phyloP scores from a whole-genome alignment of 805 yeast species.

The Wickerhamiella parazyma region DNA sequence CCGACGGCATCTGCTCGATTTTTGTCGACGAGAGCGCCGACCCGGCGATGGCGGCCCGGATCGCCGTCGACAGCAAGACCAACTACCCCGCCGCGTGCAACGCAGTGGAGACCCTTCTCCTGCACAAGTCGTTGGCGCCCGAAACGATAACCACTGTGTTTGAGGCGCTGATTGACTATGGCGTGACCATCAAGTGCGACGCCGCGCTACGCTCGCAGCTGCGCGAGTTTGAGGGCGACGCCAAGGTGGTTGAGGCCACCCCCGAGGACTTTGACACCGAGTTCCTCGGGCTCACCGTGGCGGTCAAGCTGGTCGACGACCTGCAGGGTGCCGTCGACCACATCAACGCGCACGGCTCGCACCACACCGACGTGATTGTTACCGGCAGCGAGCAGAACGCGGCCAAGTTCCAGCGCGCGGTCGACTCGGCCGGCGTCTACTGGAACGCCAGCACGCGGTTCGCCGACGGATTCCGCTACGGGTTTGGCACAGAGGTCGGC shows the following conservation, averaged over 20 bases:
- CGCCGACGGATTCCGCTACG: constrained; percentile 97
- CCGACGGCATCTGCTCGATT: constrained; percentile 92
- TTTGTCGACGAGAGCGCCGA: constrained; percentile 72
- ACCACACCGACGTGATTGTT: constrained; percentile 87
- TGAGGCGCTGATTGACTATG: constrained; percentile 38
- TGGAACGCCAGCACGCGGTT: constrained; percentile 97
- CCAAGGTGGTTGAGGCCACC: constrained; percentile 29
- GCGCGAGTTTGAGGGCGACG: constrained; percentile 20
- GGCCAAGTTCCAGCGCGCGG: constrained; percentile 61
- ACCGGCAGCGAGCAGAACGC: constrained; percentile 65
- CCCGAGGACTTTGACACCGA: constrained; percentile 67
- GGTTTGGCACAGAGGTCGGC: constrained; percentile 98
- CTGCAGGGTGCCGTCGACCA: constrained; percentile 68
- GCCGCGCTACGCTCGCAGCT: constrained; percentile 33
- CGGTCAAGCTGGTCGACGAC: constrained; percentile 48
- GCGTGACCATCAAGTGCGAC: constrained; percentile 57
- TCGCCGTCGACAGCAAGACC: constrained; percentile 78
- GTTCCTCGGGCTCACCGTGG: constrained; percentile 69
- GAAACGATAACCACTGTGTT: constrained; percentile 21
- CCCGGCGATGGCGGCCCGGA: constrained; percentile 56
- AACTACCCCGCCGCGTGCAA: constrained; percentile 99
- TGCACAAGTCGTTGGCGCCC: constrained; percentile 35
- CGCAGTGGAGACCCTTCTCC: constrained; percentile 77
- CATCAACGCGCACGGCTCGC: constrained; percentile 84
- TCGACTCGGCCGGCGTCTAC: constrained; percentile 92